Percentiles rank a stretch among this genome's conserved stretches.
Conservation (phyloP, 2,329 filamentous ascomycete genomes). For the Fusarium zealandicum region DNA sequence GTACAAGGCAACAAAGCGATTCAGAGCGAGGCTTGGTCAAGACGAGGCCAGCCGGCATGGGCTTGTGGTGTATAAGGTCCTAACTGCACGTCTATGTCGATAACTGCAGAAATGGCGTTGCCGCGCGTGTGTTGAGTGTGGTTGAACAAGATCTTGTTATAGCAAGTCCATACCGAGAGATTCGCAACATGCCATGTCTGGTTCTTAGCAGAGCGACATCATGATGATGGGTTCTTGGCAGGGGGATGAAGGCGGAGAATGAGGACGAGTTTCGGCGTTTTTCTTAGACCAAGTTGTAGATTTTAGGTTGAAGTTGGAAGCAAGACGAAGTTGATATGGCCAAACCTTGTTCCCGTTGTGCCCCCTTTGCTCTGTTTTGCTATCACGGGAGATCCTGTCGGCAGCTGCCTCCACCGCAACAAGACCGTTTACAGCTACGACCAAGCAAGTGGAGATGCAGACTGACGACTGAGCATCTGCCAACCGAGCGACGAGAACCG, state of each 20-base stretch:
- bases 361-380: conserved; percentile 9
- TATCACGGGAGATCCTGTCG: conserved; percentile 27
- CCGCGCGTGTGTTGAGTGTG: conserved; percentile 8
- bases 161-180: conserved; percentile 28
- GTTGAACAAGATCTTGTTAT: conserved; percentile 31
- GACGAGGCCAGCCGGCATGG: conserved; percentile 32
- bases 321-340: conserved; percentile 14
- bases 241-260: conserved; percentile 9
- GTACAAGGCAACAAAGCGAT: conserved; percentile 15
- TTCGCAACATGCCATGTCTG: conserved; percentile 13
- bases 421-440: conserved; percentile 32
- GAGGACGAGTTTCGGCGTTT: not conserved
- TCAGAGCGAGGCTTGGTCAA: conserved; percentile 21
- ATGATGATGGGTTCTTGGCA: conserved; percentile 23
- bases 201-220: conserved; percentile 27
- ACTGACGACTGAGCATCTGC: conserved; percentile 14
- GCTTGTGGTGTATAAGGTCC: conserved; percentile 12
- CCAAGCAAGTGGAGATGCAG: conserved; percentile 23
- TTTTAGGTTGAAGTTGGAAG: conserved; percentile 4
- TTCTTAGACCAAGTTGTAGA: not conserved
- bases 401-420: conserved; percentile 31
- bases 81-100: conserved; percentile 17
- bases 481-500: not conserved
- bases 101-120: conserved; percentile 12
- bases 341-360: conserved; percentile 14